Evolutionary conservation across 176 grass and related monocot genomes (phyloP).

Genomic region (Panicum miliaceum): DNA sequence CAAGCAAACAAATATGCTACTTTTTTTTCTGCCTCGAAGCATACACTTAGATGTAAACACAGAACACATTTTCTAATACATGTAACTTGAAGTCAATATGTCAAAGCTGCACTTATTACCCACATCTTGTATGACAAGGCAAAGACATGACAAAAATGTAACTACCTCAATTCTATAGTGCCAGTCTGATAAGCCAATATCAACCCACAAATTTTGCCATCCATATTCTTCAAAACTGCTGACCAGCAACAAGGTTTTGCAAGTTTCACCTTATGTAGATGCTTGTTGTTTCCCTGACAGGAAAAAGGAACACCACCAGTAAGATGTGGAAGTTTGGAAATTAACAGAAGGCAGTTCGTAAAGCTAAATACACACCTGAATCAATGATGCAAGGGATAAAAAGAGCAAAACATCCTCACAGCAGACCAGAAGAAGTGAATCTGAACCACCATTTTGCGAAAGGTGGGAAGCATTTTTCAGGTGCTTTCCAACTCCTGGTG

Average conservation of each 20-base stretch:
- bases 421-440: constrained; percentile 80
- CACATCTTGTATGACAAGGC: constrained; percentile 18
- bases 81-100: not conserved
- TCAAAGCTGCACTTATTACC: not conserved
- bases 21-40: not conserved
- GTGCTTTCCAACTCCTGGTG: constrained; percentile 48
- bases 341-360: constrained; percentile 33
- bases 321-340: constrained; percentile 35
- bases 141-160: constrained; percentile 29
- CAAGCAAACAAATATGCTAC: constrained; percentile 19
- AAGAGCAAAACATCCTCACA: constrained; percentile 65
- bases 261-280: constrained; percentile 67
- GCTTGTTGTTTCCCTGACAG: constrained; percentile 63
- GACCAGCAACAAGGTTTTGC: constrained; percentile 78
- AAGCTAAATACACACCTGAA: constrained; percentile 52
- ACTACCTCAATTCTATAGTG: constrained; percentile 82
- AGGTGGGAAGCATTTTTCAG: constrained; percentile 41
- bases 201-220: constrained; percentile 63
- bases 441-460: constrained; percentile 41
- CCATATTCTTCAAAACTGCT: constrained; percentile 63
- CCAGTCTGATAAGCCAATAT: constrained; percentile 87
- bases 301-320: constrained; percentile 35
- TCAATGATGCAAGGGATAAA: constrained; percentile 64
- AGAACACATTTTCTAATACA: constrained; percentile 4
- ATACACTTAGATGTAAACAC: constrained; percentile 17